phyloP scores from a whole-genome alignment of 2,329 filamentous ascomycete species.

The Aspergillus ibericus region DNA sequence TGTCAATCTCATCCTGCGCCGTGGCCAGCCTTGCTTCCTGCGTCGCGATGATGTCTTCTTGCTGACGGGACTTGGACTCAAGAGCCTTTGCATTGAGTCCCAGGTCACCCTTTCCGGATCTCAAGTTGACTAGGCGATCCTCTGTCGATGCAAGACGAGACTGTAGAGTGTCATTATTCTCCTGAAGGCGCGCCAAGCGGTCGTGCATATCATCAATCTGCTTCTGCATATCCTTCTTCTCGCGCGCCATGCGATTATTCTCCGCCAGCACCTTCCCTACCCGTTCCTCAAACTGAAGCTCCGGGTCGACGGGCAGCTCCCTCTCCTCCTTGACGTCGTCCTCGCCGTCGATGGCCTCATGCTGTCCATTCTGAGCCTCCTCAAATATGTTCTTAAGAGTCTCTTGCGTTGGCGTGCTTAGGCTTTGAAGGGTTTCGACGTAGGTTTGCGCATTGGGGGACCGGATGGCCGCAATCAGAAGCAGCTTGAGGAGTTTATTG shows the following conservation, averaged over 20 bases:
- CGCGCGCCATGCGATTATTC: constrained; percentile 59
- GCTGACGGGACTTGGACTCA: constrained; percentile 57
- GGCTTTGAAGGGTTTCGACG: constrained; percentile 49
- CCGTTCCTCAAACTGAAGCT: constrained; percentile 50
- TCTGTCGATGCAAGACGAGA: constrained; percentile 47
- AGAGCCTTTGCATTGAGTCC: constrained; percentile 48
- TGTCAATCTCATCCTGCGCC: constrained; percentile 46
- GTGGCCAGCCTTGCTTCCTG: constrained; percentile 67
- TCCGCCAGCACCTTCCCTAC: constrained; percentile 51
- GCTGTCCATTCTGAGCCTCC: constrained; percentile 45
- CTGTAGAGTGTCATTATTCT: constrained; percentile 50
- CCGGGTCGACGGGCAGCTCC: constrained; percentile 42
- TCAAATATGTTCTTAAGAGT: constrained; percentile 50
- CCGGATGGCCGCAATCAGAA: constrained; percentile 63
- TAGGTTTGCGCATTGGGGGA: constrained; percentile 59
- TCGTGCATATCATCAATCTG: constrained; percentile 57
- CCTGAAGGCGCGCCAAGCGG: constrained; percentile 57
- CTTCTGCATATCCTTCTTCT: constrained; percentile 52
- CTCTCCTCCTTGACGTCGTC: constrained; percentile 41
- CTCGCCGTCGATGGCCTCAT: constrained; percentile 36
- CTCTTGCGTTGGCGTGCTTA: constrained; percentile 46
- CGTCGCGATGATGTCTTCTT: constrained; percentile 69
- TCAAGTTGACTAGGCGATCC: constrained; percentile 55
- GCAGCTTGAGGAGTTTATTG: constrained; percentile 61
- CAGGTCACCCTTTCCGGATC: constrained; percentile 48